Base-by-base conservation (phyloP, 2,329 filamentous ascomycete species). In the Penicillium sp. region DNA sequence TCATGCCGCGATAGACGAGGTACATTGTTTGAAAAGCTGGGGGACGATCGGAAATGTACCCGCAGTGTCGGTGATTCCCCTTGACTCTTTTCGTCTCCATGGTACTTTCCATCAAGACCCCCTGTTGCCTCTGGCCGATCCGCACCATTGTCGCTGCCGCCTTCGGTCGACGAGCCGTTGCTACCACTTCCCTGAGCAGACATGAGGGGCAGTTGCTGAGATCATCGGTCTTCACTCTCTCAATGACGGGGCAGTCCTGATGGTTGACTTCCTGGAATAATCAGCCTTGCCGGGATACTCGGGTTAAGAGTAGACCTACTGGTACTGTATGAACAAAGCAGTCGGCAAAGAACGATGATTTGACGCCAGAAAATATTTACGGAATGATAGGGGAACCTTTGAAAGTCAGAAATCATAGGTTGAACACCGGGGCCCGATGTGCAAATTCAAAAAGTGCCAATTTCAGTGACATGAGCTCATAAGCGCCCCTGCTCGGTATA, bases 21-120 rank as follows among this genome's bases (percentile, higher is more conserved):
- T 11, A 29, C 52, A 43, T 52, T 37, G 9, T 49, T 47, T 10
- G 42, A 21, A 19, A 44, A 50, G 11, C 5, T 50, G 24, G 37
- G 24, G 9, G 54, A 54, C 14, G 64, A 65, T 35, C 62, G 57
- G 45, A 65, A 68, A 26, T 55, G 63, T 8, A 68, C 58, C 3
- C 58, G 60, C 3, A 49, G 52, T 5, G 49, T 14, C 3, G 49
- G 10, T 26, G 47, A n/a, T 11, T 46, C 16, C 1, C 49, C 56
- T 44, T 52, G 26, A 1, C 3, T 42, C 10, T 26, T 27, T 19
- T 45, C 42, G 1, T 43, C 6, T 35, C 26, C 26, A 29, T 29
- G 3, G 2, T 37, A n/a, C 8, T 37, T 24, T 45, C 33, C 26
- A 14, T 26, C 7, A n/a, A 16, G 24, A 10, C 26, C 26, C n/a